A percentile compares a stretch with the other conserved stretches of the same genome.
Evolutionary conservation across 441 rosid genomes (phyloP).

Genomic region (Rhodomyrtus psidioides): DNA sequence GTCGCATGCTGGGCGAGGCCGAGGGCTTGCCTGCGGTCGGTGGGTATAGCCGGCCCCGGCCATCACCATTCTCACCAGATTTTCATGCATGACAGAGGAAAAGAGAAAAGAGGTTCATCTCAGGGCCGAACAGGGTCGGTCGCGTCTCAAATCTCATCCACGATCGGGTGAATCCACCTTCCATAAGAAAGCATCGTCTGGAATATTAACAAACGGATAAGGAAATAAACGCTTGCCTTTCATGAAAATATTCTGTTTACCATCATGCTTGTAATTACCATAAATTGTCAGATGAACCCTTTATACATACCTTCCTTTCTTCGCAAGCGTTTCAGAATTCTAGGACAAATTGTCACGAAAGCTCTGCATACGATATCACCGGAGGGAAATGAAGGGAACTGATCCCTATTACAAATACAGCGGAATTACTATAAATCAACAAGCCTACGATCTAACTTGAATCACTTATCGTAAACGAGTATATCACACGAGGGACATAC

Average conservation of each 20-base stretch:
- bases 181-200: background rate
- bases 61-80: no score
- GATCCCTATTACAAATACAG: no score
- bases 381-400: no score
- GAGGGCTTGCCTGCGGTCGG: no score
- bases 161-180: background rate
- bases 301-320: background rate
- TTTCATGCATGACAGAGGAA: background rate
- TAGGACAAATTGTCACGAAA: background rate
- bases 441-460: no score
- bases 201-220: no score
- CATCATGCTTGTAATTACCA: background rate
- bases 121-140: background rate
- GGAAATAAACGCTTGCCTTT: background rate
- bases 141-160: background rate
- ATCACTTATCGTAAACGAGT: no score
- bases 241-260: background rate
- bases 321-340: background rate
- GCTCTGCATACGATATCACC: background rate
- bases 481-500: no score
- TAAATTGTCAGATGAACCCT: background rate
- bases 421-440: no score
- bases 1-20: no score
- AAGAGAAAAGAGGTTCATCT: no score
- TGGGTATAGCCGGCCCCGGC: no score